These are phyloP conservation scores for Pulveroboletus frians DNA, from an alignment of 768 basidiomycete species.

Conservation along the genomic window DNA sequence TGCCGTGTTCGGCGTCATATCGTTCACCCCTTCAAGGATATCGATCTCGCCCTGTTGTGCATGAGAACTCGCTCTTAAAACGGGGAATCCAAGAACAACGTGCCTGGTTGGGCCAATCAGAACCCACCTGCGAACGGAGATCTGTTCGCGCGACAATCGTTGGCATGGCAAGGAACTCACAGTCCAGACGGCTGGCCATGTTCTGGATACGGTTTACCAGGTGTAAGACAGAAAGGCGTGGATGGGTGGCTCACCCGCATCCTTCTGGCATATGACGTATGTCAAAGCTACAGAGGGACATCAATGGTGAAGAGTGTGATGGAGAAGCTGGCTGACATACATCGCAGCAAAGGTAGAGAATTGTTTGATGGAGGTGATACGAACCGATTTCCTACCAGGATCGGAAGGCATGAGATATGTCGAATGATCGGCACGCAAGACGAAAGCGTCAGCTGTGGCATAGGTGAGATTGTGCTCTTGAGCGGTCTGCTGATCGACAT, in stretches of 20 bases:
- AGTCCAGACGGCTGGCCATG: slow-evolving; percentile 26
- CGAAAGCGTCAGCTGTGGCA: slow-evolving; percentile 21
- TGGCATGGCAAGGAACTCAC: slow-evolving; percentile 1
- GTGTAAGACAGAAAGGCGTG: neutral
- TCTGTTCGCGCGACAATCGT: no score
- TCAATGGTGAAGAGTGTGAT: neutral
- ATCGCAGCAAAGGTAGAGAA: slow-evolving; percentile 16
- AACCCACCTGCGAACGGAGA: slow-evolving; percentile 8
- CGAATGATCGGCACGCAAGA: slow-evolving; percentile 29
- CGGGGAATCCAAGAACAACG: neutral
- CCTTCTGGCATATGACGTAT: slow-evolving; percentile 30
- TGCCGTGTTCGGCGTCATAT: slow-evolving; percentile 30
- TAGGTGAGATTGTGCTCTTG: slow-evolving; percentile 28
- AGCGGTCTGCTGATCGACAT: slow-evolving; percentile 25
- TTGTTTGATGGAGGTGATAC: slow-evolving; percentile 22
- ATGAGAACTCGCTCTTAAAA: neutral
- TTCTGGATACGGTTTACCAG: slow-evolving; percentile 6
- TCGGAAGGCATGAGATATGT: slow-evolving; percentile 18
- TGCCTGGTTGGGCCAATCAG: slow-evolving; percentile 19
- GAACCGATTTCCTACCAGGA: slow-evolving; percentile 28
- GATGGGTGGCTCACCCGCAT: slow-evolving; percentile 20
- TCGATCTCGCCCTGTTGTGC: slow-evolving; percentile 39
- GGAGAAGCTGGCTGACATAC: slow-evolving; percentile 8
- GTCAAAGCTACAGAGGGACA: slow-evolving; percentile 20
- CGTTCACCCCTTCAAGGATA: slow-evolving; percentile 46